Conservation (phyloP, 805 yeast species). For the Tetrapisispora arboricola region DNA sequence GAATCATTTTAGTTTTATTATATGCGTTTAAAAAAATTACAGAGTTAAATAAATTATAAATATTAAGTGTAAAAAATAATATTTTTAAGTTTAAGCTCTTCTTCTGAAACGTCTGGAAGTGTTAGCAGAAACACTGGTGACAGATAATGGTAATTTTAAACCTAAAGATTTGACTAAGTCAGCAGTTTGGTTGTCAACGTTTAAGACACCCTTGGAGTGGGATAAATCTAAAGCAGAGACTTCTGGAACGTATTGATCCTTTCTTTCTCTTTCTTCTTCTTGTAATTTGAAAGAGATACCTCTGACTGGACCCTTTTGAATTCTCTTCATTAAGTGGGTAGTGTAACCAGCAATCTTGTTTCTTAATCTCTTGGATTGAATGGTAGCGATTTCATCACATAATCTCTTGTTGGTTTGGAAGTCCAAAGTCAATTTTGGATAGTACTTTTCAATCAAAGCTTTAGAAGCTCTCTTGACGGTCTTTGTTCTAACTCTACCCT, state of each 20-base stretch:
- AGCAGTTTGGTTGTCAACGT: constrained; percentile 94
- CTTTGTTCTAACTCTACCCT: constrained; percentile 99
- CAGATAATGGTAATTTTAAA: constrained; percentile 77
- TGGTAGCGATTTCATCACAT: constrained; percentile 95
- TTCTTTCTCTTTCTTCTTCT: constrained; percentile 99
- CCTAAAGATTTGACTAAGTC: constrained; percentile 91
- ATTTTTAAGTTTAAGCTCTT: constrained; percentile 48
- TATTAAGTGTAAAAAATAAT: not conserved
- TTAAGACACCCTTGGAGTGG: constrained; percentile 90
- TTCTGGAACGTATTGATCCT: constrained; percentile 99
- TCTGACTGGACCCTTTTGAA: constrained; percentile 99
- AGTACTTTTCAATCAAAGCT: constrained; percentile 98
- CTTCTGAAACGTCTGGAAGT: constrained; percentile 89
- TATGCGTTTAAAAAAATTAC: constrained; percentile 4
- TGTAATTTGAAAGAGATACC: constrained; percentile 99
- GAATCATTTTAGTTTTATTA: constrained; percentile 2
- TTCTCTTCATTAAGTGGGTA: constrained; percentile 99
- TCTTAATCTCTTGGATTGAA: constrained; percentile 99
- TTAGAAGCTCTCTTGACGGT: constrained; percentile 99
- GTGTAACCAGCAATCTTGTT: constrained; percentile 99
- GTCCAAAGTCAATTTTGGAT: constrained; percentile 98
- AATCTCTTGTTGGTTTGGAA: constrained; percentile 99
- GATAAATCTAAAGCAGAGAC: constrained; percentile 98
- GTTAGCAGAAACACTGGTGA: constrained; percentile 79
- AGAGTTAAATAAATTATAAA: constrained; percentile 1